These are phyloP conservation scores for Trichoderma sp. DNA, from an alignment of 2,329 filamentous ascomycete genomes.

Conservation along the genomic window DNA sequence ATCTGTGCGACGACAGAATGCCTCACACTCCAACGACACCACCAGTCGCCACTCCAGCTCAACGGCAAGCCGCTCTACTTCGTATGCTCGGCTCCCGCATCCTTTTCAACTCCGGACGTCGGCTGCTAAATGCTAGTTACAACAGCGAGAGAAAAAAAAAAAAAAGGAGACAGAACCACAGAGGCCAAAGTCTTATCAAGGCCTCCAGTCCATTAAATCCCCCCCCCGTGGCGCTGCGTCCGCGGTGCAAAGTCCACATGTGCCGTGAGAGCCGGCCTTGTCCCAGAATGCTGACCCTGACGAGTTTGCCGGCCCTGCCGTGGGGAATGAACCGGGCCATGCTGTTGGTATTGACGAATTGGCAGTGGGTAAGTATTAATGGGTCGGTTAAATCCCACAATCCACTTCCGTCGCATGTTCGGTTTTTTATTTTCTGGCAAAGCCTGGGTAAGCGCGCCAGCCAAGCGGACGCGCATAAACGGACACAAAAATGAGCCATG, in stretches of 20 bases:
- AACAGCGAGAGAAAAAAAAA: background rate
- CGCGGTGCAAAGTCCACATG: background rate
- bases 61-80: background rate
- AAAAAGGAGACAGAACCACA: background rate
- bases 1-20: background rate
- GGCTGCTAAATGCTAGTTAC: background rate
- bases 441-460: background rate
- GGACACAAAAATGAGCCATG: background rate
- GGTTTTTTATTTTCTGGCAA: background rate
- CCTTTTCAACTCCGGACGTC: background rate
- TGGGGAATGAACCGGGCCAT: background rate
- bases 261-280: background rate
- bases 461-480: background rate
- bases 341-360: background rate
- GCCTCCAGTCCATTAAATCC: background rate
- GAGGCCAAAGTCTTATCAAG: background rate
- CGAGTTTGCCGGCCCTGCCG: background rate
- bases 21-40: background rate
- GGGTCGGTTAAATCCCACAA: background rate
- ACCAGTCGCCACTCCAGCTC: background rate
- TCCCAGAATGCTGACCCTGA: background rate
- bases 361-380: background rate
- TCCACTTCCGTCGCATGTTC: slow-evolving; percentile 11
- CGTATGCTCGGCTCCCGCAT: background rate
- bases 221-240: background rate